Percentiles rank a stretch among this genome's conserved stretches.
Evolutionary conservation across 176 grass and related monocot genomes (phyloP).

Genomic region (Phoenix roebelenii): DNA sequence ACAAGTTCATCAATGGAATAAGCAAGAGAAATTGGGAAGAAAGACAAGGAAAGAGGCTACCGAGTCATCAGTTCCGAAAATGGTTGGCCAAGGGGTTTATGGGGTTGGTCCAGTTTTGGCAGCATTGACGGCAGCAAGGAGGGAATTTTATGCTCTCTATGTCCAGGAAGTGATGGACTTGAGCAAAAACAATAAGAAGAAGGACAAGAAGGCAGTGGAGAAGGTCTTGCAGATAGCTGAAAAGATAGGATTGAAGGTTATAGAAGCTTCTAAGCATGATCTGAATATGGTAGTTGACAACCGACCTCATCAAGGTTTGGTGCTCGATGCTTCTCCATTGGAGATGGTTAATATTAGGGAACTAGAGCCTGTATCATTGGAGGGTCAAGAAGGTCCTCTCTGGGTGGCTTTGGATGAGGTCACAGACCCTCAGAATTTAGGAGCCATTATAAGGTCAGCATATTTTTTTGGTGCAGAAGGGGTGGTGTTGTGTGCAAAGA

Average conservation of each 20-base stretch:
- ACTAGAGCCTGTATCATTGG: slow-evolving; percentile 47
- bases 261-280: slow-evolving; percentile 77
- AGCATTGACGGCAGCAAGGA: slow-evolving; percentile 58
- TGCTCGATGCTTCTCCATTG: slow-evolving; percentile 85
- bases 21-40: slow-evolving; percentile 68
- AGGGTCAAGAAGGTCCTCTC: slow-evolving; percentile 44
- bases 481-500: slow-evolving; percentile 80
- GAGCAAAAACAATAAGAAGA: slow-evolving; percentile 74
- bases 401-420: slow-evolving; percentile 97
- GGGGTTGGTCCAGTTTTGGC: slow-evolving; percentile 78
- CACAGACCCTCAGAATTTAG: slow-evolving; percentile 96
- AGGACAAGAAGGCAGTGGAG: slow-evolving; percentile 72
- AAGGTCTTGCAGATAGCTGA: slow-evolving; percentile 57
- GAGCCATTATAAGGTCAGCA: slow-evolving; percentile 91
- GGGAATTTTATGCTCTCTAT: slow-evolving; percentile 78
- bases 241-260: slow-evolving; percentile 58
- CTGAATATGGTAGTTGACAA: slow-evolving; percentile 90
- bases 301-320: slow-evolving; percentile 81
- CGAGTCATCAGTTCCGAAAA: slow-evolving; percentile 56
- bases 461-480: slow-evolving; percentile 85
- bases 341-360: slow-evolving; percentile 79
- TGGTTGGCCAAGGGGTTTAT: slow-evolving; percentile 74
- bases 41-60: slow-evolving; percentile 61
- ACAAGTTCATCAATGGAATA: slow-evolving; percentile 54
- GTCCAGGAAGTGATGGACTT: slow-evolving; percentile 82